Conservation (phyloP, 2,329 filamentous ascomycete species). For the Ophiognomonia clavigignenti-juglandacearum region DNA sequence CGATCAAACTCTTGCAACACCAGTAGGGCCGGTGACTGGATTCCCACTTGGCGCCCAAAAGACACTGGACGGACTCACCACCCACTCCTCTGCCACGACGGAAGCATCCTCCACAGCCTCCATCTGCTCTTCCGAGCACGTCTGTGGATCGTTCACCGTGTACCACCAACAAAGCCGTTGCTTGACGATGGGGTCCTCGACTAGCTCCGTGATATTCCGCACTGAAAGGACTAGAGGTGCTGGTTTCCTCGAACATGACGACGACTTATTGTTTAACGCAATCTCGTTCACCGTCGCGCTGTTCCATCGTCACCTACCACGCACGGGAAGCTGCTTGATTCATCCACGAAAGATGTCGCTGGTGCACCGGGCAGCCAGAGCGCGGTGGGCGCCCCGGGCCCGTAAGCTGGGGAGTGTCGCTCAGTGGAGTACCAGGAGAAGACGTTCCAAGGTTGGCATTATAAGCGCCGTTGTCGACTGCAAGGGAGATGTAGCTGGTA, state of each 20-base stretch:
- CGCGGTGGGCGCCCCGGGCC: conserved; percentile 49
- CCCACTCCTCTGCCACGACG: conserved; percentile 40
- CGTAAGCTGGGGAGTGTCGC: conserved; percentile 44
- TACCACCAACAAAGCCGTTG: conserved; percentile 41
- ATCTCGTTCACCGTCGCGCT: conserved; percentile 35
- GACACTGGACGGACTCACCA: conserved; percentile 24
- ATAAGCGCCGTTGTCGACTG: conserved; percentile 33
- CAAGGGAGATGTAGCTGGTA: conserved; percentile 52
- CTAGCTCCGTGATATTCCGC: conserved; percentile 38
- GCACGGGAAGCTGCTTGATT: conserved; percentile 49
- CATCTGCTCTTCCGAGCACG: conserved; percentile 39
- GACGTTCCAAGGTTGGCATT: conserved; percentile 53
- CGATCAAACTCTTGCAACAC: background rate
- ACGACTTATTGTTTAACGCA: conserved; percentile 46
- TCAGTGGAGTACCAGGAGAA: conserved; percentile 58
- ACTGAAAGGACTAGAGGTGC: conserved; percentile 8
- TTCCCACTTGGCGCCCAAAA: conserved; percentile 9
- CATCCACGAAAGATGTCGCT: conserved; percentile 51
- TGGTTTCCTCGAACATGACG: conserved; percentile 23
- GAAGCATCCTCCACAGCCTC: conserved; percentile 36
- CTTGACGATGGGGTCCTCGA: conserved; percentile 27
- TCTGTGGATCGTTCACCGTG: conserved; percentile 22
- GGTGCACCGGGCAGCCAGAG: conserved; percentile 62
- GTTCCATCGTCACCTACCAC: conserved; percentile 43
- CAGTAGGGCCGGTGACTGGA: background rate